Evolutionary conservation across 306 rosid genomes (phyloP).

Genomic region (Dryas octopetala): DNA sequence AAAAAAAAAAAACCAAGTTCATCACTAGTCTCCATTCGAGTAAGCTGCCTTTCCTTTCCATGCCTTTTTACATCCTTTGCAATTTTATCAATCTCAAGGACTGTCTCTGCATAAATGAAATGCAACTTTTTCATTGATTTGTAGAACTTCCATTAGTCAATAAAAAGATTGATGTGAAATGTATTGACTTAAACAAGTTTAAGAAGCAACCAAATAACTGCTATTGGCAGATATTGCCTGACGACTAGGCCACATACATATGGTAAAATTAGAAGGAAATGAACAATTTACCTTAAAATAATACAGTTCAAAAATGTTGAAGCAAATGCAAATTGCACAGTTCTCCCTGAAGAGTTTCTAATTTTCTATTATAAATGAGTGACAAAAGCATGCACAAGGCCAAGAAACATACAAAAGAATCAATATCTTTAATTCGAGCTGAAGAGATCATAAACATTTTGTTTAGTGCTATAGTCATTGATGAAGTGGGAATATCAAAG

Average conservation of each 20-base stretch:
- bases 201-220: too few species aligned
- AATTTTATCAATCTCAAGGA: conserved; percentile 35
- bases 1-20: conserved; percentile 35
- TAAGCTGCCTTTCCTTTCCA: conserved; percentile 46
- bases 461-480: neutral
- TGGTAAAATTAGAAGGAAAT: too few species aligned
- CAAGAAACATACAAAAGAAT: too few species aligned
- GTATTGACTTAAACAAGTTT: too few species aligned
- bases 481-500: neutral
- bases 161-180: neutral
- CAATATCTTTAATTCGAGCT: too few species aligned
- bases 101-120: conserved; percentile 50
- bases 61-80: conserved; percentile 46
- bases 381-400: too few species aligned
- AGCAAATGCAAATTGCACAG: neutral
- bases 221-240: too few species aligned
- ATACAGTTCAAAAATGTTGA: too few species aligned
- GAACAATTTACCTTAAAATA: too few species aligned
- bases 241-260: too few species aligned
- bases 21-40: conserved; percentile 35
- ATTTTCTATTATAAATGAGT: too few species aligned
- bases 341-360: neutral
- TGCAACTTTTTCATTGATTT: conserved; percentile 8
- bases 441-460: neutral
- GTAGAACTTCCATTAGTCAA: neutral